phyloP scores from a whole-genome alignment of 306 rosid genomes.

The Fragaria iinumae region DNA sequence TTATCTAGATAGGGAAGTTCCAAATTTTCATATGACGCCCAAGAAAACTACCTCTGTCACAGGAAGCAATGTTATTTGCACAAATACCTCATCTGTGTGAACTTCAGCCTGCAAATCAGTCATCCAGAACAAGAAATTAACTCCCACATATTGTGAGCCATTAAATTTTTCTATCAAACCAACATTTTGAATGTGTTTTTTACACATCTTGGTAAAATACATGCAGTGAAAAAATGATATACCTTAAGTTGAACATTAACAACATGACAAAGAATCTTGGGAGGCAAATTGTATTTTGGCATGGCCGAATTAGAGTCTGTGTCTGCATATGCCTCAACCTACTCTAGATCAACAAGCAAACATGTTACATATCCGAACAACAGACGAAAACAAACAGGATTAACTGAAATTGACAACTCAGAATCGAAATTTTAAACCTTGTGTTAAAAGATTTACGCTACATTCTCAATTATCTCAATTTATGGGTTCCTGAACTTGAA shows the following conservation, averaged over 20 bases:
- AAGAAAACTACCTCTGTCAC: too few relatives aligned
- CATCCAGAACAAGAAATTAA: background rate
- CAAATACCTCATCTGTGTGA: constrained; percentile 57
- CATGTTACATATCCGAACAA: constrained; percentile 5
- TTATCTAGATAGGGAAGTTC: constrained; percentile 2
- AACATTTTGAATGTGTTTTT: background rate
- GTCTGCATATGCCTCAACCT: constrained; percentile 48
- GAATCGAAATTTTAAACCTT: background rate
- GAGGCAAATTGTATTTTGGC: constrained; percentile 50
- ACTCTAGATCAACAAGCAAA: constrained; percentile 30
- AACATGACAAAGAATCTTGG: constrained; percentile 65
- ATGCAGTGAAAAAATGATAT: constrained; percentile 9
- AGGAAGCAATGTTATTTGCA: constrained; percentile 38
- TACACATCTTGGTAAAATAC: background rate
- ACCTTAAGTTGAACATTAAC: constrained; percentile 52
- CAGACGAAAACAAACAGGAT: background rate
- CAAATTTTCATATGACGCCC: too few relatives aligned
- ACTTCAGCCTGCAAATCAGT: constrained; percentile 53
- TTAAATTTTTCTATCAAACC: background rate
- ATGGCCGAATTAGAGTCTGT: constrained; percentile 39
- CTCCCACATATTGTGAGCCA: background rate
- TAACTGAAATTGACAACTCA: background rate
- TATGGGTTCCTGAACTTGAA: background rate
- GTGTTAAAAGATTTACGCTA: background rate
- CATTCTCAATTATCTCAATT: background rate